These are phyloP conservation scores for Salvia miltiorrhiza DNA, from an alignment of 257 asterid species.

Conservation along the genomic window DNA sequence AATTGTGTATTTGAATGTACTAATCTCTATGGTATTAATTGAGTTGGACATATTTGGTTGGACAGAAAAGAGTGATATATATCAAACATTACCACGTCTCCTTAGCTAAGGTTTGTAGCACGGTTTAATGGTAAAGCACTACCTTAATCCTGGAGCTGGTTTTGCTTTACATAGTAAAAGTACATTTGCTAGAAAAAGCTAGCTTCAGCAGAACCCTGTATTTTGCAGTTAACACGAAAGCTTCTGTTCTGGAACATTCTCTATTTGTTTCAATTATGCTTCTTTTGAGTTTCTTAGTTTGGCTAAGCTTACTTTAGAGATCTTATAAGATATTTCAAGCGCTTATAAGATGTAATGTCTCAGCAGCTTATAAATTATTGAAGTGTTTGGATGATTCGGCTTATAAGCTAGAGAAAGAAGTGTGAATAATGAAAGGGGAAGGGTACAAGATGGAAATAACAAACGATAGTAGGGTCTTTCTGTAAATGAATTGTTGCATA, in stretches of 20 bases:
- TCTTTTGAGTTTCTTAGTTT: too few species aligned
- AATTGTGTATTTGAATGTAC: background rate
- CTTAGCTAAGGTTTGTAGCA: background rate
- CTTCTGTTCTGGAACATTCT: background rate
- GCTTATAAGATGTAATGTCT: too few species aligned
- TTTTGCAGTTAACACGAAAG: background rate
- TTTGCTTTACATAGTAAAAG: background rate
- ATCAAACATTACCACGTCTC: background rate
- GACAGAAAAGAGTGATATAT: too few species aligned
- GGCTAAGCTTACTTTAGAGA: too few species aligned
- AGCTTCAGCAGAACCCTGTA: background rate
- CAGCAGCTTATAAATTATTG: too few species aligned
- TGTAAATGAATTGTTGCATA: too few species aligned
- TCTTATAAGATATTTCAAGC: too few species aligned
- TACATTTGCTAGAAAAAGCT: background rate
- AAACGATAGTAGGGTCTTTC: too few species aligned
- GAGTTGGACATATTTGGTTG: background rate
- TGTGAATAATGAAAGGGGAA: too few species aligned
- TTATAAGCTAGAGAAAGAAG: too few species aligned
- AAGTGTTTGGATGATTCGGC: too few species aligned
- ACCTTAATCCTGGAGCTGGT: background rate
- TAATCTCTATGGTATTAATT: background rate
- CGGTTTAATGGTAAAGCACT: background rate
- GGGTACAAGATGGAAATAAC: too few species aligned
- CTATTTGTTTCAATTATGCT: background rate